phyloP scores from a whole-genome alignment of 2,329 filamentous ascomycete genomes.

The Penicillium expansum region DNA sequence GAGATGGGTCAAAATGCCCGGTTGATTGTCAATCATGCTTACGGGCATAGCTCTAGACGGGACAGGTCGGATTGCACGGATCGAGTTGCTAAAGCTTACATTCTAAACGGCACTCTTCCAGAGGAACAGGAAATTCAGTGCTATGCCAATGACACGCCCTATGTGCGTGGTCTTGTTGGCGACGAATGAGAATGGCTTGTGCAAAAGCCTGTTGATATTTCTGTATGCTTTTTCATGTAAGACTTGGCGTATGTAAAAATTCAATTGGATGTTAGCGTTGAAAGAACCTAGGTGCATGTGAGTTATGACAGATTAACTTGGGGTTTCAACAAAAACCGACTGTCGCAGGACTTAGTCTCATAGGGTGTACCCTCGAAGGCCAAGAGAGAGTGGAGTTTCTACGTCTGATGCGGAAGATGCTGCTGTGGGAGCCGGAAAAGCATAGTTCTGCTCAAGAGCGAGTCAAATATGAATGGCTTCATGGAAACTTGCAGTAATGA shows the following conservation, averaged over 20 bases:
- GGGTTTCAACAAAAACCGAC: too few relatives aligned
- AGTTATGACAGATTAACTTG: too few relatives aligned
- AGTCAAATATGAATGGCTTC: too few relatives aligned
- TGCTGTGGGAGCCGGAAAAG: constrained; percentile 36
- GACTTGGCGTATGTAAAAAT: too few relatives aligned
- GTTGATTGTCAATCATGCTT: constrained; percentile 16
- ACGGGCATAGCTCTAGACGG: constrained; percentile 15
- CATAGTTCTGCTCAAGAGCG: constrained; percentile 28
- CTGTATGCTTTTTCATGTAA: too few relatives aligned
- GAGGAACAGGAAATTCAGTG: constrained; percentile 5
- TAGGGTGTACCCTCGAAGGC: too few relatives aligned
- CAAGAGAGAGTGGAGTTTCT: constrained; percentile 22
- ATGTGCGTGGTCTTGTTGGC: not conserved
- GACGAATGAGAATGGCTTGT: not conserved
- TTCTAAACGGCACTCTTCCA: constrained; percentile 10
- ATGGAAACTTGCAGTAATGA: too few relatives aligned
- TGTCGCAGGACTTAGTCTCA: too few relatives aligned
- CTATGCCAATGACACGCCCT: constrained; percentile 2
- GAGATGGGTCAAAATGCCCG: constrained; percentile 17
- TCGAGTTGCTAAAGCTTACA: constrained; percentile 12
- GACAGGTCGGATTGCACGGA: constrained; percentile 15
- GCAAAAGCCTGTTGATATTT: not conserved
- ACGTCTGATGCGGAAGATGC: constrained; percentile 36
- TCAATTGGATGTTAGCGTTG: too few relatives aligned
- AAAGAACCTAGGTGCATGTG: too few relatives aligned